Evolutionary conservation across 1,284 basidiomycete species (phyloP).

Genomic region (Grifola frondosa): DNA sequence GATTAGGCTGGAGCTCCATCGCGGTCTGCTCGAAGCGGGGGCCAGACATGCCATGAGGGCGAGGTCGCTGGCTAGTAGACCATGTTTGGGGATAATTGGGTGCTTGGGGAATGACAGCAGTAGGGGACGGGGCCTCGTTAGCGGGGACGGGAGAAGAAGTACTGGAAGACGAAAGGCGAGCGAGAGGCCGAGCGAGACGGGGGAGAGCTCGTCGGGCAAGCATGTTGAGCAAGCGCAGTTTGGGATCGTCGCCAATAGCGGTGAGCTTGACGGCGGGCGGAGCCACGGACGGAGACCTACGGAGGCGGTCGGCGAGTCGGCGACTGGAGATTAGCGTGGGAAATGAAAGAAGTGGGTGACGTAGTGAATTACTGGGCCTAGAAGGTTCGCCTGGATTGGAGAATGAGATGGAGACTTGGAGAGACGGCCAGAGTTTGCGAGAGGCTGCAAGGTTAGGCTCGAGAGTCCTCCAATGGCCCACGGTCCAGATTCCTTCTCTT

Average conservation of each 20-base stretch:
- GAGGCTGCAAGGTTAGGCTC: too few relatives aligned
- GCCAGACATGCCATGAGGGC: constrained; percentile 53
- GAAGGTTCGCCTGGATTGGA: too few relatives aligned
- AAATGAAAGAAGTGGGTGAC: too few relatives aligned
- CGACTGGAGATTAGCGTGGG: neutral
- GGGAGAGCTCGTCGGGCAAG: constrained; percentile 37
- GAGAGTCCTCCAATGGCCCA: too few relatives aligned
- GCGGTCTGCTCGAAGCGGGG: constrained; percentile 92
- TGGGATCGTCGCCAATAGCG: constrained; percentile 11
- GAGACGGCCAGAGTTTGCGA: too few relatives aligned
- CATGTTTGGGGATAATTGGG: constrained; percentile 78
- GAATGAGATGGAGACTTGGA: too few relatives aligned
- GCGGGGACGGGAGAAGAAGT: constrained; percentile 24
- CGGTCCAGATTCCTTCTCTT: too few relatives aligned
- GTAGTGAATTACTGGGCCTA: constrained; percentile 9
- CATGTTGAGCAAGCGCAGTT: constrained; percentile 32
- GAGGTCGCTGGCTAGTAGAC: constrained; percentile 72
- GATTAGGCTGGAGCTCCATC: constrained; percentile 85
- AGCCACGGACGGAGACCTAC: constrained; percentile 23
- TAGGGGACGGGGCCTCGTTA: constrained; percentile 30
- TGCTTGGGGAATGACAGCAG: constrained; percentile 57
- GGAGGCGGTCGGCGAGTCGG: constrained; percentile 12
- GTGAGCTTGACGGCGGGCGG: constrained; percentile 12
- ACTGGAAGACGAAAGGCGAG: constrained; percentile 33
- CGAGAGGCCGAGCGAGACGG: constrained; percentile 29